Evolutionary conservation across 768 basidiomycete genomes (phyloP), one percentile per base, ranked within the genome.

Genomic region (Amylocystis lapponica): DNA sequence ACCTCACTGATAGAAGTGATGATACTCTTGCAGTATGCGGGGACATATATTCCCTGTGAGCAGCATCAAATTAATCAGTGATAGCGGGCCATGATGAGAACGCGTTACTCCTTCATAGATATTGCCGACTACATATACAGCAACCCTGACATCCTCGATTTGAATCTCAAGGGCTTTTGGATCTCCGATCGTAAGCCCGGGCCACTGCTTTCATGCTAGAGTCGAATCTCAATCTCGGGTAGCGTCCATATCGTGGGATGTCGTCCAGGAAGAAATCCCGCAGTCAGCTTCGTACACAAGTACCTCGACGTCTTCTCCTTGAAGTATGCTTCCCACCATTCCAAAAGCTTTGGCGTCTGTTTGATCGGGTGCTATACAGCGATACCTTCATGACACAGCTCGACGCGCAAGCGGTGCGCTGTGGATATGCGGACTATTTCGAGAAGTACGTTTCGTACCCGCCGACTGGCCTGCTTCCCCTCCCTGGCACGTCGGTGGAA

Each of bases 71-170:
- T 29, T n/a, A n/a, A n/a, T n/a, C n/a, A n/a, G n/a, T 27, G 9
- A 36, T 27, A 10, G 20, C 5, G 13, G 7, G 4, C 27, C 27
- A 8, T n/a, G n/a, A n/a, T n/a, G n/a, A n/a, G n/a, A n/a, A n/a
- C n/a, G n/a, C n/a, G n/a, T n/a, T 20, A 36, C 32, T 19, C 11
- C 9, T 8, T 1, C 26, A 1, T 35, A 87, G 85, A 87, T 54
- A 81, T 85, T 44, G 85, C 86, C 2, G 78, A 86, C 62, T 82
- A 69, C 52, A 79, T 86, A 31, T 83, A 81, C 52, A 70, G 73
- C 26, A 66, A 86, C 35, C 74, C 80, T 1, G 56, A 48, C 0
- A 55, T 60, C 0, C 60, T 87, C 8, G 72, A 77, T 32, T 67
- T 88, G n/a, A 63, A 71, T 25, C 67, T 87, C 20, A 77, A 79